These are phyloP conservation scores for Binderoboletus segoi DNA, from an alignment of 1,284 basidiomycete species.

Conservation along the genomic window DNA sequence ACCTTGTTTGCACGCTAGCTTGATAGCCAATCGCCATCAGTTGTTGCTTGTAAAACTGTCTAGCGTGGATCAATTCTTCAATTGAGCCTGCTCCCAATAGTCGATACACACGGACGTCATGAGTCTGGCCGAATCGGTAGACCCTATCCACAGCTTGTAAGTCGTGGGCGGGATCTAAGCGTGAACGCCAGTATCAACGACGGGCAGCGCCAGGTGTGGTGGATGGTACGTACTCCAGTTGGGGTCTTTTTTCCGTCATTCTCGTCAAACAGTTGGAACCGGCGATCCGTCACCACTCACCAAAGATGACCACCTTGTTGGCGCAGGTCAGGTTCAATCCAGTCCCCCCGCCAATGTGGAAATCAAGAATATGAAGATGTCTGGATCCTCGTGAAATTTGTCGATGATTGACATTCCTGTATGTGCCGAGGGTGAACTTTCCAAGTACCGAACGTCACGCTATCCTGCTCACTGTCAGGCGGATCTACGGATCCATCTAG, in stretches of 20 bases:
- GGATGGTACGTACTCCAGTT: conserved; percentile 75
- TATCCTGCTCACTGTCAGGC: conserved; percentile 53
- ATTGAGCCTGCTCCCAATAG: conserved; percentile 85
- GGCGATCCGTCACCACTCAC: conserved; percentile 41
- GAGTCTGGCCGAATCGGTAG: conserved; percentile 86
- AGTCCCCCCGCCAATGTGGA: conserved; percentile 77
- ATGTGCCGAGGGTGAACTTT: conserved; percentile 12
- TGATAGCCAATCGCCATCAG: conserved; percentile 87
- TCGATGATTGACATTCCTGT: conserved; percentile 83
- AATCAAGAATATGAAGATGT: conserved; percentile 77
- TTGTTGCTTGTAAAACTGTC: conserved; percentile 89
- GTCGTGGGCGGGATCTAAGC: conserved; percentile 80
- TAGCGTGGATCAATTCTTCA: conserved; percentile 83
- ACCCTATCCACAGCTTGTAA: conserved; percentile 89
- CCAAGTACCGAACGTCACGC: not conserved
- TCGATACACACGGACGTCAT: conserved; percentile 84
- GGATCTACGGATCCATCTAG: conserved; percentile 75
- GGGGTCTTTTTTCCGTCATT: conserved; percentile 57
- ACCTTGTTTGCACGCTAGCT: conserved; percentile 79
- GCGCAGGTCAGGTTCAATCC: conserved; percentile 76
- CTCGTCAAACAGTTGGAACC: not conserved
- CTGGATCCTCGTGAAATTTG: conserved; percentile 73
- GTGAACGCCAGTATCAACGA: not conserved
- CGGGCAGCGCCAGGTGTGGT: not conserved
- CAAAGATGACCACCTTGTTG: conserved; percentile 87